Conservation (phyloP, 345 rosid genomes). For the Salix arbutifolia region DNA sequence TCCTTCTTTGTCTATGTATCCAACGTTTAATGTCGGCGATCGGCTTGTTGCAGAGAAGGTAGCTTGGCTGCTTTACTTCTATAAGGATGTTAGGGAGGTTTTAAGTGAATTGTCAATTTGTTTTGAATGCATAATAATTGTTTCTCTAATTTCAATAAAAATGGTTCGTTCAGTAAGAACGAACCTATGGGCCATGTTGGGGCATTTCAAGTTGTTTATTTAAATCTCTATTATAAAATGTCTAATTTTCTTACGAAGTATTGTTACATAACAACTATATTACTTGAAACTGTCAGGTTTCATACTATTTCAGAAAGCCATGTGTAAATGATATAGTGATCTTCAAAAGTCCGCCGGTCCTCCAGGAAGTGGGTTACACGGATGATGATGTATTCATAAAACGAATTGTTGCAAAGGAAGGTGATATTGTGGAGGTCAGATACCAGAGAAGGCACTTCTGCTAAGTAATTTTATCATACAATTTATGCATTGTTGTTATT, state of each 20-base stretch:
- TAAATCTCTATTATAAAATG: neutral
- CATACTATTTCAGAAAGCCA: slow-evolving; percentile 86
- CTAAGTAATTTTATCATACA: neutral
- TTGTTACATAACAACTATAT: neutral
- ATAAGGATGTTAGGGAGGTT: neutral
- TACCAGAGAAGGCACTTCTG: slow-evolving; percentile 1
- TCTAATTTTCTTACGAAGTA: neutral
- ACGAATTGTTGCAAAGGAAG: slow-evolving; percentile 84
- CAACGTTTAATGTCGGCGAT: slow-evolving; percentile 95
- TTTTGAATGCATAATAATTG: neutral
- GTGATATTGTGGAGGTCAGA: slow-evolving; percentile 85
- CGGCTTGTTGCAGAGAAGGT: slow-evolving; percentile 95
- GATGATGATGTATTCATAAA: slow-evolving; percentile 94
- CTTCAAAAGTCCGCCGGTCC: slow-evolving; percentile 90
- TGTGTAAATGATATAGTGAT: slow-evolving; percentile 91
- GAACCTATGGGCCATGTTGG: neutral
- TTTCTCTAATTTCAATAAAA: neutral
- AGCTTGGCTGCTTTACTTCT: slow-evolving; percentile 1
- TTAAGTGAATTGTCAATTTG: neutral
- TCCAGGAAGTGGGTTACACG: slow-evolving; percentile 90
- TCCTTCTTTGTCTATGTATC: slow-evolving; percentile 98
- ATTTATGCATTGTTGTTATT: neutral
- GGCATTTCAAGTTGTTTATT: neutral
- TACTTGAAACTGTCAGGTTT: slow-evolving; percentile 48
- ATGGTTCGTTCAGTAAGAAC: neutral